A percentile compares a stretch with the other conserved stretches of the same genome.
Evolutionary conservation across 495 filamentous ascomycete species (phyloP).

Genomic region (Sordaria brevicollis): DNA sequence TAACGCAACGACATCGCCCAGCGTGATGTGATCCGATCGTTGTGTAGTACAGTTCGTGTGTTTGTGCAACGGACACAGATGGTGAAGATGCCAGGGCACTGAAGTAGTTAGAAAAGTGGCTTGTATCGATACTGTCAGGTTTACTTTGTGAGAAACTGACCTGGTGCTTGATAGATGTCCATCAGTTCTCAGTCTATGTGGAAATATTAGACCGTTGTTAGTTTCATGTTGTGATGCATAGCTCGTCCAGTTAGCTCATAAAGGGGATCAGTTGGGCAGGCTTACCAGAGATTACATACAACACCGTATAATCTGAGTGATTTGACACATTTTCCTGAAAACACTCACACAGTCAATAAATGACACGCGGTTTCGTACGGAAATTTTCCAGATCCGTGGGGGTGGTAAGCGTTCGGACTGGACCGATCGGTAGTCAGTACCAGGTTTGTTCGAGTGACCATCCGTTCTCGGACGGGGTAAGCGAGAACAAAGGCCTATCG

Average conservation of each 20-base stretch:
- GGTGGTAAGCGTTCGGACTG: neutral
- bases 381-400: neutral
- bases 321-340: neutral
- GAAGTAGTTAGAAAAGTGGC: neutral
- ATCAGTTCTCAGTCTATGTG: neutral
- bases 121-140: neutral
- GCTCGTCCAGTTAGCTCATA: neutral
- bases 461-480: neutral
- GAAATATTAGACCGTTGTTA: neutral
- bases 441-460: neutral
- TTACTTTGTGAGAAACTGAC: neutral
- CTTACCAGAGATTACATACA: neutral
- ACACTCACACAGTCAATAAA: neutral
- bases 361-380: neutral
- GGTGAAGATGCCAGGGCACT: neutral
- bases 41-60: neutral
- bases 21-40: neutral
- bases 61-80: neutral
- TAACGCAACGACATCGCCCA: neutral
- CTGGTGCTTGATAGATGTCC: neutral
- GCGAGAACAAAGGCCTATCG: neutral
- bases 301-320: neutral
- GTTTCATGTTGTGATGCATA: neutral
- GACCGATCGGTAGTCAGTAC: neutral
- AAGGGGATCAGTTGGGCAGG: neutral